Base-by-base conservation (phyloP, 1,139 yeast species). In the Debaryomycetaceae sp. region DNA sequence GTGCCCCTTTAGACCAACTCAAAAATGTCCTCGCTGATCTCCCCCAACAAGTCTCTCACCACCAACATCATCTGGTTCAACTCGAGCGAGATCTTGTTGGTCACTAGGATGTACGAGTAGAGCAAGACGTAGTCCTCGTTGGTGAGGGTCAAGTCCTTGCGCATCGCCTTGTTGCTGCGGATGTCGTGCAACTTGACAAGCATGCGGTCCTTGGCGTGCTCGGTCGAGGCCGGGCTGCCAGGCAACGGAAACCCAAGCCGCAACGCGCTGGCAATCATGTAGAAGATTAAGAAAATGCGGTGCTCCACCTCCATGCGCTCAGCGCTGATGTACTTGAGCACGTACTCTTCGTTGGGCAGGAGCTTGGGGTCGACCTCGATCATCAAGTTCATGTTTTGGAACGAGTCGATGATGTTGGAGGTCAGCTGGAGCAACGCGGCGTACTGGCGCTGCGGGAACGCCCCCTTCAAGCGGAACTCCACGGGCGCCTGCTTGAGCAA, bases 201-300 rank as follows among this genome's bases (percentile, higher is more conserved):
- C 61, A 84, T 65, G 22, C 89, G 57, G 40, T 80, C 85, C 45
- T 78, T 75, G 1, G 94, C 83, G 49, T 80, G 84, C 30, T 76
- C 84, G 0, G 86, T 80, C 0, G 86, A 78, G 1, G 93, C 93
- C 4, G 89, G 80, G 43, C 78, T 79, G 21, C 71, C 74, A 0
- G 94, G 93, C 18, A 83, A 51, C 1, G 95, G 94, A 39, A 83
- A 75, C 3, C 88, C 88, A 16, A 85, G 58, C 34, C 76, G 71
- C 61, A 84, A 65, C 0, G 94, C 83, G 20, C 91, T 78, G 3
- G 94, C 81, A 9, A 83, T 66, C 76, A 83, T 78, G 58, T 83
- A 83, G 47, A 84, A 83, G 5, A 80, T 75, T 38, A 83, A 61
- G 41, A 84, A 83, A 1, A 84, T 73, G 16, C 91, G 56, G 41